Base-by-base conservation (phyloP, 1,139 yeast species). In the Candida tetrigidarum region DNA sequence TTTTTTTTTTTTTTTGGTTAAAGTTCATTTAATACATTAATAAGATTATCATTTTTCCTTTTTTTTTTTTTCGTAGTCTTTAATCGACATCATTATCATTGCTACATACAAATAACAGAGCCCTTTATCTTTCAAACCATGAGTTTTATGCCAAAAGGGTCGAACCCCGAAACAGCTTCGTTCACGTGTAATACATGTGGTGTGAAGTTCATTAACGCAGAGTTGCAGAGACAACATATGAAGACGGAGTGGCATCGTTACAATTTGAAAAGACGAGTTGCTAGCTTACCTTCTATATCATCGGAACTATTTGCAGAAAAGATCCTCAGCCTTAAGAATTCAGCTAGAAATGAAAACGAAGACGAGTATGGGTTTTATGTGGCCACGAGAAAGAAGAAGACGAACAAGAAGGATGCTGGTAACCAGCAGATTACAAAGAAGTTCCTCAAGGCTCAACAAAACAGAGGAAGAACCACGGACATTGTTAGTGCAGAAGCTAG, bases 181-280 rank as follows among this genome's bases (percentile, higher is more conserved):
- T 83, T 80, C 57, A 91, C 97, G 4, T 93, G 99, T 66, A 87
- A 90, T 60, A 86, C 97, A 28, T 93, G 99, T 61, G 84, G 83
- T 8, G 76, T 92, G 49, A 81, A 81, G 48, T 93, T 93, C 59
- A 81, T 84, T 14, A 74, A 84, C 14, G 85, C 96, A 5, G 91
- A 85, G 46, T 76, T 82, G 51, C 99, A 93, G 69, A 76, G 98
- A 56, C 74, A 78, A 46, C 99, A 93, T 60, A 93, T 93, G 98
- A 90, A 89, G 62, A 84, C 96, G 1, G 97, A 92, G 50, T 92
- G 97, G 97, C 97, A 91, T 60, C 77, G 96, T 53, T 93, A 89
- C 64, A 92, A 93, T 60, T 76, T 93, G 61, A 93, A 93, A 66
- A 79, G 99, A 65, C 77, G 96, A 58, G 96, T 93, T 32, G 97